A percentile compares a stretch with the other conserved stretches of the same genome.
These are phyloP conservation scores for Flaveria sonorensis DNA, from an alignment of 129 eudicot species.

Conservation along the genomic window DNA sequence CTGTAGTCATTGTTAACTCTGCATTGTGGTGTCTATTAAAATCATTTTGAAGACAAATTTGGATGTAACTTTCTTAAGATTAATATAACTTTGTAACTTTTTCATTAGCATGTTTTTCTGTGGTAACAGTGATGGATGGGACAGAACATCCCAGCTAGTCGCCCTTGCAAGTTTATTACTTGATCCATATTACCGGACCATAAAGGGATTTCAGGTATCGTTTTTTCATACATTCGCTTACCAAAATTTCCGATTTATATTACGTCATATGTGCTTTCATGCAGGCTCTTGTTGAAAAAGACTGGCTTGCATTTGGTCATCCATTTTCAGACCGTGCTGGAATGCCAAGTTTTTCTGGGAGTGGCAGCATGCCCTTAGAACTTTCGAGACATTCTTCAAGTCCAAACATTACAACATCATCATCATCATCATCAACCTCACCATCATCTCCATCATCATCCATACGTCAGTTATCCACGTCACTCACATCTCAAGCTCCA, in stretches of 20 bases:
- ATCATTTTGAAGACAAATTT: background rate
- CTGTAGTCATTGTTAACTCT: slow-evolving; percentile 13
- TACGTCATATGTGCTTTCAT: slow-evolving; percentile 1
- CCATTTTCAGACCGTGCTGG: slow-evolving; percentile 95
- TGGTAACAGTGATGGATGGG: slow-evolving; percentile 96
- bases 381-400: slow-evolving; percentile 73
- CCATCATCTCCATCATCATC: slow-evolving; percentile 49
- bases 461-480: slow-evolving; percentile 62
- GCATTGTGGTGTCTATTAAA: slow-evolving; percentile 2
- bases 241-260: background rate
- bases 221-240: slow-evolving; percentile 11
- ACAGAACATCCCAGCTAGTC: slow-evolving; percentile 89
- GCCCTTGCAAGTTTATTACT: slow-evolving; percentile 92
- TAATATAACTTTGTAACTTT: background rate
- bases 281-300: slow-evolving; percentile 97
- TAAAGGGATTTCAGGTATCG: slow-evolving; percentile 90
- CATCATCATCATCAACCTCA: slow-evolving; percentile 48
- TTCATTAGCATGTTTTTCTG: slow-evolving; percentile 3
- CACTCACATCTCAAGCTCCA: slow-evolving; percentile 59
- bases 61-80: background rate
- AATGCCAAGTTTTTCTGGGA: slow-evolving; percentile 66
- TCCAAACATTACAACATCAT: slow-evolving; percentile 66
- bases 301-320: slow-evolving; percentile 99
- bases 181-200: slow-evolving; percentile 97
- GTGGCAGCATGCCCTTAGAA: slow-evolving; percentile 62